Evolutionary conservation across 2,329 filamentous ascomycete species (phyloP).

Genomic region (Aureobasidium pullulans): DNA sequence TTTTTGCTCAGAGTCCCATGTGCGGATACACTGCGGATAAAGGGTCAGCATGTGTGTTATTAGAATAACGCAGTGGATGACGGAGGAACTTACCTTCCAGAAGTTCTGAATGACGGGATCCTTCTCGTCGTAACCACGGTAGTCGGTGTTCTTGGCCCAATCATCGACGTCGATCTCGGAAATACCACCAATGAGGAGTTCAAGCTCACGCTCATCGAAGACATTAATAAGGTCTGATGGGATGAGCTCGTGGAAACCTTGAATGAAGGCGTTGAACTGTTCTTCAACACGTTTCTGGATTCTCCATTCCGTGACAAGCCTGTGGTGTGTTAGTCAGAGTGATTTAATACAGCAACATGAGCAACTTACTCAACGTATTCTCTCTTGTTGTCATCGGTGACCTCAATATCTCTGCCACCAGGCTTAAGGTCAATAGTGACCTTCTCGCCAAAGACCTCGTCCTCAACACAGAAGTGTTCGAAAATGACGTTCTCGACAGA

Average conservation of each 20-base stretch:
- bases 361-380: constrained; percentile 82
- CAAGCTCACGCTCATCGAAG: constrained; percentile 94
- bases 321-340: constrained; percentile 22
- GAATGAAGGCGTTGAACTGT: constrained; percentile 96
- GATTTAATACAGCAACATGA: too few relatives aligned
- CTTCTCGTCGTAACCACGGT: constrained; percentile 94
- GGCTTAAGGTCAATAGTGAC: constrained; percentile 92
- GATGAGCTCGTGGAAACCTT: constrained; percentile 95
- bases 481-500: constrained; percentile 93
- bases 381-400: constrained; percentile 98
- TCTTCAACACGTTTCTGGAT: constrained; percentile 98
- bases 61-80: not conserved
- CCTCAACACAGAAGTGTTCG: constrained; percentile 92
- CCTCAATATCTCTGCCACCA: constrained; percentile 81
- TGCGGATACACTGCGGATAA: constrained; percentile 60
- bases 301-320: constrained; percentile 95
- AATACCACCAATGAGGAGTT: constrained; percentile 94
- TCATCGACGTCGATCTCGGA: constrained; percentile 99
- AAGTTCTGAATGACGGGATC: constrained; percentile 98
- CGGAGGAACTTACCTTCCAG: constrained; percentile 62
- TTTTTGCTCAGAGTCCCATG: constrained; percentile 98
- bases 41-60: constrained; percentile 20
- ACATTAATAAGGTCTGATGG: constrained; percentile 95
- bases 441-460: constrained; percentile 92
- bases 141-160: constrained; percentile 99